Base-by-base conservation (phyloP, 2,329 filamentous ascomycete species). In the Diaporthe australafricana region DNA sequence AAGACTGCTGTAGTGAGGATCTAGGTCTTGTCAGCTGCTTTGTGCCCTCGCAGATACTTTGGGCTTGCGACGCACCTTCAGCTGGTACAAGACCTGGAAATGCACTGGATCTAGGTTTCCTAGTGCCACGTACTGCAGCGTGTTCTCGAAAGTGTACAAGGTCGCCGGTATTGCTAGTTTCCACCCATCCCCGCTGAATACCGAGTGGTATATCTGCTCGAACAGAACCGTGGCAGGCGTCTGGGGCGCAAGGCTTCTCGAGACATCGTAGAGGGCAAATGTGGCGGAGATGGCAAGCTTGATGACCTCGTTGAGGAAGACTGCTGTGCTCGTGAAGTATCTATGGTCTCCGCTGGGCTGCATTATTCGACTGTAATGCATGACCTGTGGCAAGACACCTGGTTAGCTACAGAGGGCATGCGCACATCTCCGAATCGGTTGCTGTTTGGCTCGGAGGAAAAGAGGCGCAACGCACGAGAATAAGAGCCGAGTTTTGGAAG, bases 331-430 rank as follows among this genome's bases (percentile, higher is more conserved):
- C 48, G 96, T 92, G 77, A 96, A 94, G 83, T 98, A 98, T 80
- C 95, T 92, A 79, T 95, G 94, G 76, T 94, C 94, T 80, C 92
- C 91, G 12, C 89, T 87, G 12, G 91, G 88, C n/a, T 95, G 93
- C 95, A 98, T 98, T 73, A 97, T 91, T 75, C 95, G 91, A 38
- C 95, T 98, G 82, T 98, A 98, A 84, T 98, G 96, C 88, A 98
- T 93, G 70, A 98, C 88, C 94, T 96, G 78, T 50, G 57, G 67
- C 22, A 16, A 65, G 25, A 40, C 16, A n/a, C 48, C 27, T 68
- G 27, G 57, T 74, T 57, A 74, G 73, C 57, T 27, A 48, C 17
- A 53, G 47, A 27, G 27, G 4, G 17, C n/a, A 20, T 30, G 12
- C 16, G 56, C 12, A 27, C n/a, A 30, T 8, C 22, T n/a, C 42